phyloP scores from a whole-genome alignment of 2,329 filamentous ascomycete genomes.

The Sclerotinia nivalis region DNA sequence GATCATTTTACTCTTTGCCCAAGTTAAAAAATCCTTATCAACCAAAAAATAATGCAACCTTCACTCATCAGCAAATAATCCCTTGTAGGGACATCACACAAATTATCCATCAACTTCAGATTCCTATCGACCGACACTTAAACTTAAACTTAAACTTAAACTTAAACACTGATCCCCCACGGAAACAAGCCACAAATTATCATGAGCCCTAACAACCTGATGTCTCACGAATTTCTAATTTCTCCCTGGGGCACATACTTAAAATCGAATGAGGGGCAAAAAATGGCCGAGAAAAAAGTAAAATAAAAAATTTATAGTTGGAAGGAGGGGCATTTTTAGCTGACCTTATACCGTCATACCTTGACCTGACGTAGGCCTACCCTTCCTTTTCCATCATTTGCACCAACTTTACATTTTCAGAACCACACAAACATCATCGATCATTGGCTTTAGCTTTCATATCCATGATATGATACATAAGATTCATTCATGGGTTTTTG shows the following conservation, averaged over 20 bases:
- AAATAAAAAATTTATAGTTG: background rate
- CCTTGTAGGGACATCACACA: too few relatives aligned
- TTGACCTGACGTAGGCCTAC: background rate
- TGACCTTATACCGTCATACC: constrained; percentile 4
- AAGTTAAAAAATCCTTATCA: background rate
- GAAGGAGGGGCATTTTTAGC: constrained; percentile 3
- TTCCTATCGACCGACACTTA: background rate
- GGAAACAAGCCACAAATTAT: constrained; percentile 9
- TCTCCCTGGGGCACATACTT: background rate
- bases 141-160: too few relatives aligned
- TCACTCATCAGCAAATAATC: background rate
- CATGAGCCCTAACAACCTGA: background rate
- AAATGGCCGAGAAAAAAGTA: background rate
- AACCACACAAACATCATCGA: background rate
- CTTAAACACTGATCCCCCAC: background rate
- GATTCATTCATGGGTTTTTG: background rate
- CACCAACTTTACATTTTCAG: background rate
- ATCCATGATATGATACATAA: background rate
- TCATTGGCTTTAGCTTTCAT: background rate
- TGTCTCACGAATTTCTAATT: background rate
- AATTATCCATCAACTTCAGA: background rate
- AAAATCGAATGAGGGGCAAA: background rate
- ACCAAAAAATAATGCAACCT: background rate
- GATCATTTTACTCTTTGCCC: background rate
- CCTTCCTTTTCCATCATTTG: background rate